Evolutionary conservation across 2,329 filamentous ascomycete genomes (phyloP), one percentile per base, ranked within the genome.

Genomic region (Epichloe scottii): DNA sequence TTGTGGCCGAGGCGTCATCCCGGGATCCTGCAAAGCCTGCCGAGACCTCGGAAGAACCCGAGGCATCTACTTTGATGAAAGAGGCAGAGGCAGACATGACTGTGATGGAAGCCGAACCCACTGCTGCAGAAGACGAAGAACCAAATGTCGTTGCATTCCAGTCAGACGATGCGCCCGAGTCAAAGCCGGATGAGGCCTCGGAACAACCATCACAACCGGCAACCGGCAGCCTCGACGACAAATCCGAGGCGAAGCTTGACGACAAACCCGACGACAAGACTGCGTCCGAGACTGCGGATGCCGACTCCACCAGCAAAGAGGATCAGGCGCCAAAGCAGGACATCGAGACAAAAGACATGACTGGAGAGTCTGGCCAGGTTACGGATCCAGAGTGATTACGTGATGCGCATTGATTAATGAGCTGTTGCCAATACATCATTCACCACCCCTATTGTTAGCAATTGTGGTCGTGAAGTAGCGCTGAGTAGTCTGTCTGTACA

Each of bases 1-100:
- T 58, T 21, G 58, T 62, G 30, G 55, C 57, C 19, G 47, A 58
- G 3, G 51, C 55, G 3, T 34, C 53, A 3, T 33, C 49, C 12
- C 41, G 54, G 33, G 39, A 51, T 11, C 46, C 57, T 15, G 51
- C 54, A 12, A 41, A 53, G 1, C 11, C 19, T 17, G 53, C 35
- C 14, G 48, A 46, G 19, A 7, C 35, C 6, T 26, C n/a, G 2
- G 40, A 34, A 12, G 23, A 48, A 51, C 5, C 39, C 23, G 35
- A 46, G 19, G n/a, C 17, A 11, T 6, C 30, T 17, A n/a, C 42
- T 2, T 33, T n/a, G 21, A n/a, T 4, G 23, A n/a, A 42, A 3
- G 38, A 19, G 2, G 12, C 19, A 39, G 46, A 51, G 44, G 52
- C 50, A 15, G 48, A 55, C 30, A 43, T 50, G 51, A 39, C 51